Conservation (phyloP, 805 yeast species). For the baker's yeast (Saccharomyces cerevisiae) region DNA sequence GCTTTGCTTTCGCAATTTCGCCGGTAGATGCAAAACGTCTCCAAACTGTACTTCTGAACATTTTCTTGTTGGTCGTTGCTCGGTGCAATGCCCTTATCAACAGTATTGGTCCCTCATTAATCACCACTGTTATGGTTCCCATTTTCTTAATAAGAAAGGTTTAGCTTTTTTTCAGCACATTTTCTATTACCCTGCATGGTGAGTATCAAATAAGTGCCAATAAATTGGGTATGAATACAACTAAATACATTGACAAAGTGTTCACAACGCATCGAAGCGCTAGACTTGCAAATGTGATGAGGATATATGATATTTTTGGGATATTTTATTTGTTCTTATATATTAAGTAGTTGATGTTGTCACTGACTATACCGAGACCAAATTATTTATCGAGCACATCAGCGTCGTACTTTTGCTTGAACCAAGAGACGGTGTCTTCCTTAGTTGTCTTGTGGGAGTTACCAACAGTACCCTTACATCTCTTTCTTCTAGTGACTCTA, state of each 20-base stretch:
- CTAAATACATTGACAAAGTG: background rate
- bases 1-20: slow-evolving; percentile 16
- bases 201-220: background rate
- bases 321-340: slow-evolving; percentile 1
- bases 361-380: slow-evolving; percentile 1
- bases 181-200: background rate
- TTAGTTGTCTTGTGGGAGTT: slow-evolving; percentile 79
- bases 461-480: slow-evolving; percentile 78
- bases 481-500: slow-evolving; percentile 96
- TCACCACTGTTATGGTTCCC: background rate
- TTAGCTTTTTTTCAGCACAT: background rate
- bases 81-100: background rate
- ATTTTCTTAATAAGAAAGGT: background rate
- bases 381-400: slow-evolving; percentile 74
- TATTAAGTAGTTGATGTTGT: background rate
- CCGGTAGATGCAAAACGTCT: slow-evolving; percentile 14
- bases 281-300: background rate
- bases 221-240: background rate
- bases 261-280: background rate
- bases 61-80: background rate
- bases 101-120: background rate
- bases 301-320: background rate
- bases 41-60: slow-evolving; percentile 3
- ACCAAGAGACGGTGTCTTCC: slow-evolving; percentile 92
- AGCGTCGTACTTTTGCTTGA: slow-evolving; percentile 98